A percentile compares a stretch with the other conserved stretches of the same genome.
phyloP scores from a whole-genome alignment of 352 stramenopile species.

The Pythium rhizo-oryzae region DNA sequence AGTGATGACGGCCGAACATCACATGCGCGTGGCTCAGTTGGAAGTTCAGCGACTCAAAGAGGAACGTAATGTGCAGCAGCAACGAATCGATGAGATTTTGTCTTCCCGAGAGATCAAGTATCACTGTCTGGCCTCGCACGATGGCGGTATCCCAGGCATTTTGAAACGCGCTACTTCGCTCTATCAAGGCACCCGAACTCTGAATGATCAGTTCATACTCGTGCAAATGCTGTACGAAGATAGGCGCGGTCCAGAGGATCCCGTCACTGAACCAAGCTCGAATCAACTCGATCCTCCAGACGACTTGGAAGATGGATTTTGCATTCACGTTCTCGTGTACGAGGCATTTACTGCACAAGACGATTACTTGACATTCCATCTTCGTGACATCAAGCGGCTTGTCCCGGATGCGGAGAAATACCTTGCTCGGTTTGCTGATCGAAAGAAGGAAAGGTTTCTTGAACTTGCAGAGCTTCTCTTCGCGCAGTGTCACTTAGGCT shows the following conservation, averaged over 20 bases:
- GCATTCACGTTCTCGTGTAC: constrained; percentile 56
- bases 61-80: constrained; percentile 43
- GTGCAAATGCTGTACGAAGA: constrained; percentile 73
- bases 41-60: constrained; percentile 35
- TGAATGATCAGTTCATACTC: constrained; percentile 50
- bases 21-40: constrained; percentile 53
- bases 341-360: constrained; percentile 51
- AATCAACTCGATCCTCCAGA: constrained; percentile 16
- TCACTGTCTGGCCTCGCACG: constrained; percentile 37
- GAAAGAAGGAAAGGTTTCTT: constrained; percentile 38
- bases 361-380: constrained; percentile 53
- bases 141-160: constrained; percentile 59
- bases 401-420: constrained; percentile 46
- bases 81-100: constrained; percentile 54
- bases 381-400: constrained; percentile 45
- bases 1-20: constrained; percentile 54
- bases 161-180: constrained; percentile 43
- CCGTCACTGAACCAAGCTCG: background rate
- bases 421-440: constrained; percentile 29
- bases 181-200: constrained; percentile 41
- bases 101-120: constrained; percentile 60
- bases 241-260: constrained; percentile 4
- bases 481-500: constrained; percentile 50
- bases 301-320: constrained; percentile 34
- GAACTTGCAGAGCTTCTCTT: constrained; percentile 54